Conservation (phyloP, 495 filamentous ascomycete genomes). For the Aspergillus taichungensis region DNA sequence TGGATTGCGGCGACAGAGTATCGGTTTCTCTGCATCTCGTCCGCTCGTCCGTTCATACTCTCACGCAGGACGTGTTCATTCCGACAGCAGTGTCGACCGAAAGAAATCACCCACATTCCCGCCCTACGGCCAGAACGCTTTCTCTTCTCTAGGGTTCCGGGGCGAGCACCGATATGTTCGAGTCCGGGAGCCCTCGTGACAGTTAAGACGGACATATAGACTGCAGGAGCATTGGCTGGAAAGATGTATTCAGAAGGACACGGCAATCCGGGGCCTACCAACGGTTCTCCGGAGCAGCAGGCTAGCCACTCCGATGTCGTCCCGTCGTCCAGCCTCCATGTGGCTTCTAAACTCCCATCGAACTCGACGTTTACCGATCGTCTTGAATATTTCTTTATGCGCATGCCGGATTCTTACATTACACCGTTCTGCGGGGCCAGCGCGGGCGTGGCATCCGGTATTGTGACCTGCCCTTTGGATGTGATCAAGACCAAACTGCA, state of each 20-base stretch:
- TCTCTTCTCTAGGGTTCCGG: constrained; percentile 35
- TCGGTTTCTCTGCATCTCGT: constrained; percentile 17
- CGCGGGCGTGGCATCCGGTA: constrained; percentile 82
- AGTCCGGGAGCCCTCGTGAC: constrained; percentile 37
- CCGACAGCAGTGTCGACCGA: neutral
- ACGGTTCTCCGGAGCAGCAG: constrained; percentile 22
- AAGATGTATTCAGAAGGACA: constrained; percentile 33
- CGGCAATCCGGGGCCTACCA: constrained; percentile 23
- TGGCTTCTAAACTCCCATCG: constrained; percentile 12
- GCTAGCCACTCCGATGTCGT: constrained; percentile 14
- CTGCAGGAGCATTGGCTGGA: constrained; percentile 30
- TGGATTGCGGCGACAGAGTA: constrained; percentile 23
- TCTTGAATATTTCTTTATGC: constrained; percentile 46
- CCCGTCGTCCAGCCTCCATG: constrained; percentile 13
- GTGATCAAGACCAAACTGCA: constrained; percentile 99
- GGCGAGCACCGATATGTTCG: constrained; percentile 43
- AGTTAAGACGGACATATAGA: constrained; percentile 31
- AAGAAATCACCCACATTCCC: neutral
- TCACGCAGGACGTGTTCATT: constrained; percentile 1
- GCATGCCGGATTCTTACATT: constrained; percentile 43
- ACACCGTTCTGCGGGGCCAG: constrained; percentile 72
- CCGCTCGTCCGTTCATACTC: constrained; percentile 6
- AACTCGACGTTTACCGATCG: constrained; percentile 36
- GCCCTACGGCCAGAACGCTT: constrained; percentile 12
- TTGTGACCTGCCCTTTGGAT: constrained; percentile 95